Evolutionary conservation across 371 early-diverging fungal species (phyloP), one percentile per base, ranked within the genome.

Genomic region (Actinomortierella ambigua): DNA sequence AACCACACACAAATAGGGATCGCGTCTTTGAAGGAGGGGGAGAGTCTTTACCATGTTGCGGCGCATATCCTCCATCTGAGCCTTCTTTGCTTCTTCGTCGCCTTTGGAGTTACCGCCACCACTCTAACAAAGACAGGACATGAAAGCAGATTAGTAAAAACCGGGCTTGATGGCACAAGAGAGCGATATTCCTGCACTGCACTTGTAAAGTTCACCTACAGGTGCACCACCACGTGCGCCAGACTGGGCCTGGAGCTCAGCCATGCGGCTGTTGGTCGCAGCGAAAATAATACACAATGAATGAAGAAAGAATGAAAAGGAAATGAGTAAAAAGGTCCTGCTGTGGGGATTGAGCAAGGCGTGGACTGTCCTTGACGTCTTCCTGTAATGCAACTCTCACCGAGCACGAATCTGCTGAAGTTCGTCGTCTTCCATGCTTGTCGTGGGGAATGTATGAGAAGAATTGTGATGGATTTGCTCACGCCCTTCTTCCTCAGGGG

Each of bases 51-150:
- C 90, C 92, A 93, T 89, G 18, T 83, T 85, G 48, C 90, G 80
- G 22, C 94, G 87, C 87, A 88, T 88, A 68, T 96, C 95, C 59
- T 95, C 93, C 86, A 86, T 83, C 78, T 92, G 90, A 59, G 77
- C 66, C 52, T 67, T 80, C 11, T 57, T 69, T 17, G 77, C 82
- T 51, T 80, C 78, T 59, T 75, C 76, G 50, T 68, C 52, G 53
- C 66, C 55, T 56, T 64, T 44, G 61, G 73, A 17, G 53, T 64
- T 78, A 57, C 63, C 57, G 20, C 50, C 40, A 39, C 49, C 44
- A 62, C 62, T 50, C 71, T 24, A 52, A 20, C 71, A 65, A 61
- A 20, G 20, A 3, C 18, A 15, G 5, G 8, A 15, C 3, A 23
- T 7, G 34, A 27, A 17, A 34, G 11, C 27, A n/a, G 9, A 34